Evolutionary conservation across 1,139 yeast genomes (phyloP).

Genomic region (Sugiyamaella sp.): DNA sequence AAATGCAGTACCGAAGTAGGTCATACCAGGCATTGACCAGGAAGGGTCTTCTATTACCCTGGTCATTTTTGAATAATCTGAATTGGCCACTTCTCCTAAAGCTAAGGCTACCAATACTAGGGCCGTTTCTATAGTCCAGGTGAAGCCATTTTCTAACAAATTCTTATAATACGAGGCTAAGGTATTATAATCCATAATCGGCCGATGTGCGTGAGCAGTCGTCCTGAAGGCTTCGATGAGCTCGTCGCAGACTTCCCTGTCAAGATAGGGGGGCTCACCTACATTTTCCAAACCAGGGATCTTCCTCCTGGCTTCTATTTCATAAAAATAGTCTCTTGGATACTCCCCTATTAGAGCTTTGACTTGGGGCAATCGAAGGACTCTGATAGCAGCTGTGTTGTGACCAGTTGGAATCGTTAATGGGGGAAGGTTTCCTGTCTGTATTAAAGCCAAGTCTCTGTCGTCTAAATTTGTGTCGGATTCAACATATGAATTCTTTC

Average conservation of each 20-base stretch:
- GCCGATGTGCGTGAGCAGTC: conserved; percentile 24
- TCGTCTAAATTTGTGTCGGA: conserved; percentile 14
- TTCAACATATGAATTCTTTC: conserved; percentile 11
- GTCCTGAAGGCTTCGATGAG: conserved; percentile 15
- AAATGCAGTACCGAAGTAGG: conserved; percentile 16
- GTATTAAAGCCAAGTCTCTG: not conserved
- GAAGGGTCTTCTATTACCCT: conserved; percentile 2
- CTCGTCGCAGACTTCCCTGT: conserved; percentile 13
- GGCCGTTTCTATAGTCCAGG: conserved; percentile 22
- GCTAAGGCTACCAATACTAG: conserved; percentile 25
- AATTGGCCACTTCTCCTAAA: conserved; percentile 23
- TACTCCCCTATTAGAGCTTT: conserved; percentile 27
- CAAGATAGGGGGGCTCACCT: conserved; percentile 13
- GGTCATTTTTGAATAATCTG: conserved; percentile 10
- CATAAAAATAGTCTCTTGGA: conserved; percentile 26
- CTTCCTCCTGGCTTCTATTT: conserved; percentile 23
- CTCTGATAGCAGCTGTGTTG: conserved; percentile 26
- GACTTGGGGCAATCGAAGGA: conserved; percentile 25
- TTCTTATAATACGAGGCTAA: conserved; percentile 12
- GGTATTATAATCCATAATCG: conserved; percentile 18
- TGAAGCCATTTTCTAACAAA: conserved; percentile 15
- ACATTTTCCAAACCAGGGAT: conserved; percentile 1
- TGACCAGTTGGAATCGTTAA: conserved; percentile 28
- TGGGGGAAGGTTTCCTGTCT: conserved; percentile 18
- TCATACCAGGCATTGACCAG: conserved; percentile 18